phyloP scores from a whole-genome alignment of 805 yeast genomes.

The Blastobotrys muscicola region DNA sequence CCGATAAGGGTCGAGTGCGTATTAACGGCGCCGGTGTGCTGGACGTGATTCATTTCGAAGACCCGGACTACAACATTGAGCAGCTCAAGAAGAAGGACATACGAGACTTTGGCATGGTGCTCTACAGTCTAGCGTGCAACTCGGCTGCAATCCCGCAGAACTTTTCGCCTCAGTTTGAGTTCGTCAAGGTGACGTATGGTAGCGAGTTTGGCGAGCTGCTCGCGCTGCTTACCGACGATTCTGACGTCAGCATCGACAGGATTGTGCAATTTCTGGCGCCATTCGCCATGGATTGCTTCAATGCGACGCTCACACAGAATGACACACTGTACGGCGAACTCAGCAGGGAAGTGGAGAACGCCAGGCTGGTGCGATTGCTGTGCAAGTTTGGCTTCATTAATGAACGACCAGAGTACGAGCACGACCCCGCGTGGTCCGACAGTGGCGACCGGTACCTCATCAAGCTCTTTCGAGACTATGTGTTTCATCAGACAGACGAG shows the following conservation, averaged over 20 bases:
- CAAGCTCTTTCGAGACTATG: constrained; percentile 69
- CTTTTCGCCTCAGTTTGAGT: constrained; percentile 8
- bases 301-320: constrained; percentile 14
- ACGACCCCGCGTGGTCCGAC: constrained; percentile 56
- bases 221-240: constrained; percentile 15
- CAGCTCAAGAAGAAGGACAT: constrained; percentile 48
- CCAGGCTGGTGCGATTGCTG: constrained; percentile 70
- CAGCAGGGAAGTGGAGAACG: constrained; percentile 75
- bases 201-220: constrained; percentile 14
- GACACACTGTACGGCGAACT: constrained; percentile 32
- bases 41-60: constrained; percentile 46
- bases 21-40: constrained; percentile 60
- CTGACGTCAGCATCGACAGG: constrained; percentile 4
- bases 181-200: constrained; percentile 22
- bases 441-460: constrained; percentile 67
- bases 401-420: constrained; percentile 59
- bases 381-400: constrained; percentile 71
- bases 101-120: constrained; percentile 45
- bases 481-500: constrained; percentile 78
- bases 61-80: constrained; percentile 11
- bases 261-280: constrained; percentile 13
- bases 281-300: constrained; percentile 16
- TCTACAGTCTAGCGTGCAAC: constrained; percentile 42
- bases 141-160: constrained; percentile 9
- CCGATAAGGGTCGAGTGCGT: constrained; percentile 62